Evolutionary conservation across 2,329 filamentous ascomycete genomes (phyloP).

Genomic region (Simplicillium aogashimaense): DNA sequence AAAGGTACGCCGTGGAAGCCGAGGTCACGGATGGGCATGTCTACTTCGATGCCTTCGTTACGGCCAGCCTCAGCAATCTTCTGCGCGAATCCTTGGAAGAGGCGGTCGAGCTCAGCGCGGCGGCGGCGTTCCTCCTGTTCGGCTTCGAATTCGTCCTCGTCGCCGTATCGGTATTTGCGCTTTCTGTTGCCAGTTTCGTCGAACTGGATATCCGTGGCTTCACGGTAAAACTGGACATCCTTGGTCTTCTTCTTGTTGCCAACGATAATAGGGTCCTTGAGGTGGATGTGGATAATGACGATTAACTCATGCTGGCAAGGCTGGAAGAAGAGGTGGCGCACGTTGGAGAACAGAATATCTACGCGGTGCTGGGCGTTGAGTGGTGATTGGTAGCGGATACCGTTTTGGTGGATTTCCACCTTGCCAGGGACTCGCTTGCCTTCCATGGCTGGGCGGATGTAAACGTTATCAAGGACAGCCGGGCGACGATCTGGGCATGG

Average conservation of each 20-base stretch:
- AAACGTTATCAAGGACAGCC: constrained; percentile 84
- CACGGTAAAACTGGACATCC: constrained; percentile 95
- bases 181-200: constrained; percentile 98
- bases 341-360: constrained; percentile 94
- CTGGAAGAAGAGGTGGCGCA: constrained; percentile 98
- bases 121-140: constrained; percentile 94
- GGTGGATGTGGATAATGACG: constrained; percentile 94
- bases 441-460: constrained; percentile 89
- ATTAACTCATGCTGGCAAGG: constrained; percentile 93
- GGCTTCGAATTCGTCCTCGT: constrained; percentile 97
- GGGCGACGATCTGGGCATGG: constrained; percentile 70
- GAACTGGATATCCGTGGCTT: constrained; percentile 97
- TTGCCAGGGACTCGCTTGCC: constrained; percentile 94
- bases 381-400: constrained; percentile 86
- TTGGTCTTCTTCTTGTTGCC: constrained; percentile 98
- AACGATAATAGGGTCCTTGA: constrained; percentile 96
- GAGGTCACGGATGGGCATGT: constrained; percentile 93
- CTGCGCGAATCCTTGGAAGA: constrained; percentile 93
- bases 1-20: constrained; percentile 96
- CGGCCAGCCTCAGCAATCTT: constrained; percentile 95
- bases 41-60: constrained; percentile 82
- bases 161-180: constrained; percentile 93
- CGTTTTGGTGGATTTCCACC: constrained; percentile 96
- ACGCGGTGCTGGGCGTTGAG: constrained; percentile 74
- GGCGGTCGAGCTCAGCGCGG: constrained; percentile 82